phyloP scores from a whole-genome alignment of 148 eudicot species.

The Persicaria maculosa region DNA sequence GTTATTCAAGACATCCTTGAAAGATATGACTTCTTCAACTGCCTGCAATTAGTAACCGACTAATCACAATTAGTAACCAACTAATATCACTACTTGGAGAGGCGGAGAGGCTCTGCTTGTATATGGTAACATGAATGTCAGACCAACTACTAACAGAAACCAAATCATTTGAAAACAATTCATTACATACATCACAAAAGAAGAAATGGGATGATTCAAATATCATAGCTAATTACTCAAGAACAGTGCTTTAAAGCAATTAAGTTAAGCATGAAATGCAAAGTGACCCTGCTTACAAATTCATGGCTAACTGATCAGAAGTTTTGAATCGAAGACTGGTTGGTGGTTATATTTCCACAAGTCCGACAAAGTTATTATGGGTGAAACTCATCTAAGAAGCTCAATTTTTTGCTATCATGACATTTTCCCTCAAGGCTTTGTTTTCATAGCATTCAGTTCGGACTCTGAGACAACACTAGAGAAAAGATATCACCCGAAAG shows the following conservation, averaged over 20 bases:
- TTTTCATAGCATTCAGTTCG: neutral
- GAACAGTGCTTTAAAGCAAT: no score
- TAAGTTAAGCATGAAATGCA: neutral
- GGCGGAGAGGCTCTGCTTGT: neutral
- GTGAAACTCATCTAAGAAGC: neutral
- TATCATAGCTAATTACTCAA: no score
- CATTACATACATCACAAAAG: neutral
- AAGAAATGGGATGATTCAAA: neutral
- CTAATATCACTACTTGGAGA: neutral
- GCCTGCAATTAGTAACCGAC: constrained; percentile 11
- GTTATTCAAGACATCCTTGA: constrained; percentile 36
- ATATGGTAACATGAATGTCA: neutral
- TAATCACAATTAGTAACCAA: neutral
- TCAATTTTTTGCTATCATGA: neutral
- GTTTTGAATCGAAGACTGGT: neutral
- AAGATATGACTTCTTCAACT: constrained; percentile 34
- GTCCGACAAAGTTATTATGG: neutral
- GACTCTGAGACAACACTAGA: neutral
- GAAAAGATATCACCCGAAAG: neutral
- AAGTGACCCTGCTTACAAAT: neutral
- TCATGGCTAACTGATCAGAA: neutral
- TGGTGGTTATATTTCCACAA: neutral
- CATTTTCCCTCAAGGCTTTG: neutral
- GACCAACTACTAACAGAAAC: neutral
- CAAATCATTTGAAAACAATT: neutral